Conservation (phyloP, 1,139 yeast species). For the Magnusiomyces paraingens region DNA sequence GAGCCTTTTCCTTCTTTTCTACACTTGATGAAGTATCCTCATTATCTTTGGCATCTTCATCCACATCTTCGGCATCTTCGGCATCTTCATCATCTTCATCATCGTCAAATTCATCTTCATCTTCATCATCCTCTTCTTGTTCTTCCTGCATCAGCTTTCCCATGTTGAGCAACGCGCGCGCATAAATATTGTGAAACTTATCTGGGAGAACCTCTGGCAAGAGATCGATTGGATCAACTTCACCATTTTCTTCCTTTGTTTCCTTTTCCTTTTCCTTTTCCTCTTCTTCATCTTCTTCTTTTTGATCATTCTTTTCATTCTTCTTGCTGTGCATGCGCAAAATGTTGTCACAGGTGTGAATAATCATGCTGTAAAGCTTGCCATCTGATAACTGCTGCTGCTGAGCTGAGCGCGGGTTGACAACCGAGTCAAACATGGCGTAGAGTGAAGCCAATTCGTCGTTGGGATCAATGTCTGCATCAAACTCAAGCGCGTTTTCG, state of each 20-base stretch:
- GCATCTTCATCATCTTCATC: conserved; percentile 18
- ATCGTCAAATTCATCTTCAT: conserved; percentile 23
- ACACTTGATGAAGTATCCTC: conserved; percentile 13
- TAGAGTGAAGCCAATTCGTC: conserved; percentile 70
- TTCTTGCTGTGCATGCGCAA: conserved; percentile 12
- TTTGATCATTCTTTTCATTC: background rate
- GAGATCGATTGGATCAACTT: conserved; percentile 13
- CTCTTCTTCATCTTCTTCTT: background rate
- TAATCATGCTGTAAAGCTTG: conserved; percentile 31
- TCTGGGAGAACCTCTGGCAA: conserved; percentile 39
- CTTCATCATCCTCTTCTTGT: conserved; percentile 22
- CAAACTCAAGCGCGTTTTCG: conserved; percentile 62
- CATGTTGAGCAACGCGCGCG: conserved; percentile 45
- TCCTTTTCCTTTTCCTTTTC: background rate
- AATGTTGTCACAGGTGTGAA: conserved; percentile 73
- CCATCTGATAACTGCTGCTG: conserved; percentile 1
- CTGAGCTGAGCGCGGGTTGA: conserved; percentile 18
- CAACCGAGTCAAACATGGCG: conserved; percentile 54
- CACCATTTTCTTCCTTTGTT: conserved; percentile 2
- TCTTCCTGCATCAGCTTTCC: conserved; percentile 18
- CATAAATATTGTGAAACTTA: conserved; percentile 66
- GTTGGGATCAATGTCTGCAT: conserved; percentile 63
- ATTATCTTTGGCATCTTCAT: conserved; percentile 23
- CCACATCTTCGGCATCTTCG: conserved; percentile 19
- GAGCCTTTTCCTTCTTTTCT: conserved; percentile 7